Base-by-base conservation (phyloP, 2,329 filamentous ascomycete genomes). In the Atkinsonella texensis region DNA sequence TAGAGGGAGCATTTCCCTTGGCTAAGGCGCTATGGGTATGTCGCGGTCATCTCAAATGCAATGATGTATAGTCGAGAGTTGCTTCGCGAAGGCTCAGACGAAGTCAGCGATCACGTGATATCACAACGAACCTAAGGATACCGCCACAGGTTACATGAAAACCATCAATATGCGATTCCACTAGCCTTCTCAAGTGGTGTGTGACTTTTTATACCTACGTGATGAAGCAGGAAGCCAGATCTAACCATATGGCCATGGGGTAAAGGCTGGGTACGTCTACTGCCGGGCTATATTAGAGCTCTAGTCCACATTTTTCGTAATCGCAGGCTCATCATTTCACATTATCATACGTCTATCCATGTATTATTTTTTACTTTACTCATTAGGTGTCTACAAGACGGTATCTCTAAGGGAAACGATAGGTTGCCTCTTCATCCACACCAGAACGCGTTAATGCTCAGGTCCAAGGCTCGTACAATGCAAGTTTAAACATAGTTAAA, bases 361-460 rank as follows among this genome's bases (percentile, higher is more conserved):
- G 38, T 20, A 43, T 50, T 49, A 52, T 52, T 54, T 50, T 70
- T 68, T 68, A 67, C 61, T 63, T 70, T 70, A 68, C 69, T 68
- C 62, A 70, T 71, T 70, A 70, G 59, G 63, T 66, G 65, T 70
- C 65, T 69, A 68, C 57, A 58, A 62, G 60, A 65, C 52, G 49
- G 51, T 62, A 57, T 59, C 61, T 56, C 63, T 62, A 68, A 66
- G 63, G 61, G 63, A 65, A 65, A 67, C 63, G 64, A 64, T 68
- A 65, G 63, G 60, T 58, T 64, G 60, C 60, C 61, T 62, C 59
- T 59, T 63, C 60, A 63, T 59, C 60, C 62, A 59, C 62, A 60
- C 62, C 59, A 63, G 58, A 31, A 63, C 60, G 61, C 63, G 59
- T 63, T 60, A 57, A 57, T 63, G 62, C 64, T 61, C 64, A 60